Evolutionary conservation across 192 early-diverging fungal genomes (phyloP).

Genomic region (Rhizophagus prolifer): DNA sequence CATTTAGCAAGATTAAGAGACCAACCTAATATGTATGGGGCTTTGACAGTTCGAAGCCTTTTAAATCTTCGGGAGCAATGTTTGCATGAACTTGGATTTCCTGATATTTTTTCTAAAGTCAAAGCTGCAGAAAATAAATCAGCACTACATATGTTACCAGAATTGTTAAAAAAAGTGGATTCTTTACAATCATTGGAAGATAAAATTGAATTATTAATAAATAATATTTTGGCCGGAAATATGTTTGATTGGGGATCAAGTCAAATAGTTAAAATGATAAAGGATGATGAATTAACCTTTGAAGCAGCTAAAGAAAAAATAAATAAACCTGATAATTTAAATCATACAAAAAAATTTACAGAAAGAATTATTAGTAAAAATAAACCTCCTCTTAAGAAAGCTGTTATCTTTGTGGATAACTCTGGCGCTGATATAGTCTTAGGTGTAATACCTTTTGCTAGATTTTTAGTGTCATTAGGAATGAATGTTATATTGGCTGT

Average conservation of each 20-base stretch:
- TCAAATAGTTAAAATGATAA: conserved; percentile 58
- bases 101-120: conserved; percentile 70
- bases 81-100: conserved; percentile 77
- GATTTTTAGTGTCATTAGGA: conserved; percentile 55
- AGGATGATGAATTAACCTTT: conserved; percentile 60
- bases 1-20: conserved; percentile 63
- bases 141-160: conserved; percentile 55
- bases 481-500: conserved; percentile 69
- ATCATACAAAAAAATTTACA: conserved; percentile 44
- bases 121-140: conserved; percentile 66
- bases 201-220: conserved; percentile 49
- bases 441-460: conserved; percentile 75
- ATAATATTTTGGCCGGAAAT: conserved; percentile 77
- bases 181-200: conserved; percentile 32
- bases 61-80: conserved; percentile 80
- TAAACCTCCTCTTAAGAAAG: conserved; percentile 48
- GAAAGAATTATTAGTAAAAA: conserved; percentile 29
- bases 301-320: conserved; percentile 46
- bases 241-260: conserved; percentile 85
- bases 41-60: conserved; percentile 67
- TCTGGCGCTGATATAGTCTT: conserved; percentile 78
- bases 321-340: conserved; percentile 44
- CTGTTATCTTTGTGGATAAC: conserved; percentile 82
- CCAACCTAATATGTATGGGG: conserved; percentile 74
- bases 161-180: conserved; percentile 52